phyloP scores from a whole-genome alignment of 31 red algal genomes.

The Odonthalia washingtoniensis region DNA sequence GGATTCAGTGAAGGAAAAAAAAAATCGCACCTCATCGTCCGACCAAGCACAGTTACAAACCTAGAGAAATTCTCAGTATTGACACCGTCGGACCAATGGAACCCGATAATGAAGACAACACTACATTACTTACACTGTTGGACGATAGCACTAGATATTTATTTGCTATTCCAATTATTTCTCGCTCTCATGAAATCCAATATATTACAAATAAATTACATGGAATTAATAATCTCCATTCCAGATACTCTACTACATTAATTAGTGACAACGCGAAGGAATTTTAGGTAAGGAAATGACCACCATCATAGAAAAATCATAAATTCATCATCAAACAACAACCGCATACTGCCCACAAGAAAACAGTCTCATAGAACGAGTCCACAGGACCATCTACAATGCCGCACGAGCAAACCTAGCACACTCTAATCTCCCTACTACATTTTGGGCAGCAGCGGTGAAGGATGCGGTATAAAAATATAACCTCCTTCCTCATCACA shows the following conservation, averaged over 20 bases:
- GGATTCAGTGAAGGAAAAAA: no score
- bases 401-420: slow-evolving; percentile 11
- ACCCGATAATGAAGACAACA: not conserved
- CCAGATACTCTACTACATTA: no score
- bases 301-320: not conserved
- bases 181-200: not conserved
- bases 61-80: not conserved
- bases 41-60: not conserved
- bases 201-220: not conserved
- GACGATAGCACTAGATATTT: not conserved
- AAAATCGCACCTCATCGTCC: not conserved
- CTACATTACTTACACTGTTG: not conserved
- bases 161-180: not conserved
- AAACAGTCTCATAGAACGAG: slow-evolving; percentile 24
- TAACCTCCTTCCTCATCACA: slow-evolving; percentile 34
- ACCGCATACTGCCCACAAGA: slow-evolving; percentile 44
- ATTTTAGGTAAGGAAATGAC: not conserved
- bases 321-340: not conserved
- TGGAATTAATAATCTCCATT: no score
- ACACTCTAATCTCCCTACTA: not conserved
- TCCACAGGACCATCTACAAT: slow-evolving; percentile 20
- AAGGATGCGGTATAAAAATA: slow-evolving; percentile 40
- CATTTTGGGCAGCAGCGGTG: slow-evolving; percentile 15
- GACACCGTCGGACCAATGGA: not conserved
- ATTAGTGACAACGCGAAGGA: no score